Base-by-base conservation (phyloP, 163 green algal species). In the Chloroidium sp. region DNA sequence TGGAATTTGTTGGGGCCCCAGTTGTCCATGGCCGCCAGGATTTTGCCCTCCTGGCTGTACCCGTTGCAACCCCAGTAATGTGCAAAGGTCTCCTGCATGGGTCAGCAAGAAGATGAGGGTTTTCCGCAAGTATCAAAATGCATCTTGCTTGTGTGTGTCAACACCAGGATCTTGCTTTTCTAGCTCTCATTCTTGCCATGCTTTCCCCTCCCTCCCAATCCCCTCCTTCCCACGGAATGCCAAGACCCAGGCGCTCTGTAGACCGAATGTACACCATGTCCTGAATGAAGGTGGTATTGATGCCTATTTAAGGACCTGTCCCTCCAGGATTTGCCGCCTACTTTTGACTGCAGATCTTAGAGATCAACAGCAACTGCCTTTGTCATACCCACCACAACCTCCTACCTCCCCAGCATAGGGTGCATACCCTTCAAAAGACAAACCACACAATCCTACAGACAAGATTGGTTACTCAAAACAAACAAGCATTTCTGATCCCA, bases 1-100 rank as follows among this genome's bases (percentile, higher is more conserved):
- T 95, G 90, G 80, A 97, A 94, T 36, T 85, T 85, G 87, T 98
- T 98, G 57, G 87, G 79, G 1, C 94, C 94, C 88, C 90, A 98
- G 74, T 84, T 85, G 69, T 92, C 90, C 14, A 91, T 82, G 0
- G 93, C 93, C 0, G 87, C 87, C 58, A 88, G 79, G 62, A 93
- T 84, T 76, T 90, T 88, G 67, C 82, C 86, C 6, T 92, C 86
- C 3, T 77, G 86, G 74, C 86, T 86, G 62, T 87, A 79, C 0
- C 89, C 89, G 36, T 68, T 80, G 76, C 69, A 80, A 36, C 72
- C 82, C 8, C 80, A 80, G 74, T 91, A 92, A 0, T 80, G 8
- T 0, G 62, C 82, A 78, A 92, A 89, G 0, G 83, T 88, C 67
- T 87, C 81, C 86, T 90, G 84, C 80, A 82, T 64, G 1, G 14